A percentile compares a stretch with the other conserved stretches of the same genome.
These are phyloP conservation scores for Xylaria bambusicola DNA, from an alignment of 495 filamentous ascomycete species.

Conservation along the genomic window DNA sequence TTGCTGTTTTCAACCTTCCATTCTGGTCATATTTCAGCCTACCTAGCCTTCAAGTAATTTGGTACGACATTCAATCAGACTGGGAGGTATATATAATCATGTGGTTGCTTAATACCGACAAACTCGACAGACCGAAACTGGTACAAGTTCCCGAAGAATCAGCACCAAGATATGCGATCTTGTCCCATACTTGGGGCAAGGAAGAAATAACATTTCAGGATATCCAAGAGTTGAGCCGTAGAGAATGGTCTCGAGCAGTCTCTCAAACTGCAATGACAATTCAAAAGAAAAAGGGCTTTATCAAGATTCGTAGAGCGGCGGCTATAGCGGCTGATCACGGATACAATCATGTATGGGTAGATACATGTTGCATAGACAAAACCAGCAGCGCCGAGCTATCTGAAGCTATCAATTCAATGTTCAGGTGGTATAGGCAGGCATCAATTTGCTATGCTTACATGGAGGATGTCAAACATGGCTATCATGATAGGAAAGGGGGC, in stretches of 20 bases:
- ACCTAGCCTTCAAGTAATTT: too few relatives aligned
- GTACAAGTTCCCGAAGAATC: neutral
- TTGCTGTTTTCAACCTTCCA: too few relatives aligned
- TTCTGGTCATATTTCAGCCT: too few relatives aligned
- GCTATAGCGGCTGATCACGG: conserved; percentile 5
- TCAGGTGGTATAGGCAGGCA: conserved; percentile 14
- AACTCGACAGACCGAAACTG: neutral
- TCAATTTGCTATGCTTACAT: conserved; percentile 18
- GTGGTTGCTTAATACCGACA: neutral
- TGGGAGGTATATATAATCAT: too few relatives aligned
- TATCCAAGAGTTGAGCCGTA: neutral
- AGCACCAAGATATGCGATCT: conserved; percentile 12
- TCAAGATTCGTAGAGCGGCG: conserved; percentile 8
- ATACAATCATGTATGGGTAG: conserved; percentile 12
- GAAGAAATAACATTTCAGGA: conserved; percentile 19
- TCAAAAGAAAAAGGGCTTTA: neutral
- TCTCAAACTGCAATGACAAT: neutral
- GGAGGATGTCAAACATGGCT: conserved; percentile 5
- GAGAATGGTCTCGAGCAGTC: neutral
- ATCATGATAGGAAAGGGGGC: neutral
- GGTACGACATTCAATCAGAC: too few relatives aligned
- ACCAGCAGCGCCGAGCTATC: too few relatives aligned
- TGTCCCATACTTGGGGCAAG: conserved; percentile 23
- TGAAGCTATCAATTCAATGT: too few relatives aligned
- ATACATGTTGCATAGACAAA: conserved; percentile 20